Percentiles rank a stretch among this genome's conserved stretches.
Conservation (phyloP, 2,329 filamentous ascomycete species). For the Colletotrichum zoysiae region DNA sequence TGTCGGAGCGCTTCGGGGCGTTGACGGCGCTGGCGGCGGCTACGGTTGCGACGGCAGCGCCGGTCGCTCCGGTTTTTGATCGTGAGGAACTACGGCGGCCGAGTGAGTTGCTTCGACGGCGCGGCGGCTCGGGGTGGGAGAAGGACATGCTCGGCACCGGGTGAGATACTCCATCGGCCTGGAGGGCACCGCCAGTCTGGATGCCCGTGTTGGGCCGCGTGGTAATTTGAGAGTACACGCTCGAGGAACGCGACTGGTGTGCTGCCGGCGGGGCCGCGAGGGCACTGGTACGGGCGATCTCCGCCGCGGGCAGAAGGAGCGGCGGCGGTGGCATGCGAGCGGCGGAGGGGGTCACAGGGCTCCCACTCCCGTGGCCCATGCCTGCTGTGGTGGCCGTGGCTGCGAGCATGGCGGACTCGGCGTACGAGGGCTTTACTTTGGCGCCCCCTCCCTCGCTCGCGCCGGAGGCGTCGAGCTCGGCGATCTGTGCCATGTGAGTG, state of each 20-base stretch:
- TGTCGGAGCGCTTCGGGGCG: constrained; percentile 37
- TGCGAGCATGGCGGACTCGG: constrained; percentile 38
- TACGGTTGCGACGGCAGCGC: constrained; percentile 12
- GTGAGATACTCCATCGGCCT: constrained; percentile 40
- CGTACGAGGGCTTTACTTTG: constrained; percentile 36
- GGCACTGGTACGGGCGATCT: constrained; percentile 44
- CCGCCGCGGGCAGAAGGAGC: constrained; percentile 47
- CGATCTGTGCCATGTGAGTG: constrained; percentile 44
- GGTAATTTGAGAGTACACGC: constrained; percentile 54
- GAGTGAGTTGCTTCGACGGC: constrained; percentile 40
- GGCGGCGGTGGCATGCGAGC: constrained; percentile 33
- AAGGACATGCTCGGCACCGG: constrained; percentile 44
- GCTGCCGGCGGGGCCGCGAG: constrained; percentile 38
- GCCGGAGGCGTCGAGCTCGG: constrained; percentile 46
- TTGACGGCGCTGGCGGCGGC: neutral
- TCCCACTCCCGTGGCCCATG: constrained; percentile 40
- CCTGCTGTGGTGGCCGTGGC: constrained; percentile 42
- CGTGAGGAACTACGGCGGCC: constrained; percentile 31
- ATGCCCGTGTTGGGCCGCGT: constrained; percentile 41
- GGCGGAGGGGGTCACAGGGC: constrained; percentile 32
- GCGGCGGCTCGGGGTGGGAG: constrained; percentile 41
- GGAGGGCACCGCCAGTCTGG: constrained; percentile 35
- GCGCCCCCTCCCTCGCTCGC: constrained; percentile 36
- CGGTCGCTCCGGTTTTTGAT: constrained; percentile 27
- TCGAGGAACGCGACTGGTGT: constrained; percentile 49